Conservation (phyloP, 129 eudicot genomes). For the Smallanthus sonchifolius region DNA sequence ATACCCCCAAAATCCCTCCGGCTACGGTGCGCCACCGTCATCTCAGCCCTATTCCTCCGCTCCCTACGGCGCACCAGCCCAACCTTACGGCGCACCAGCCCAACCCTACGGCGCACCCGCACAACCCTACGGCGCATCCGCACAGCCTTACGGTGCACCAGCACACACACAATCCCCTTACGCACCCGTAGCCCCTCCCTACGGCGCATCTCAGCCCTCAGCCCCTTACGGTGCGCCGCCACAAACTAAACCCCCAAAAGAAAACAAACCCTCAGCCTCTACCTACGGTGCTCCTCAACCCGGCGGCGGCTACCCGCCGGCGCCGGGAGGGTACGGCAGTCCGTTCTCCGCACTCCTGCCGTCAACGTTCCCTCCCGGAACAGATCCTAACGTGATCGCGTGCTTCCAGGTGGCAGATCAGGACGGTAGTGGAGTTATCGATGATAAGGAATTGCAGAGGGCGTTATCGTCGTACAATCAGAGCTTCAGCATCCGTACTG, state of each 20-base stretch:
- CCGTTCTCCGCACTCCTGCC: constrained; percentile 77
- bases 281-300: constrained; percentile 38
- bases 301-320: constrained; percentile 38
- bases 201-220: constrained; percentile 37
- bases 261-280: constrained; percentile 30
- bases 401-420: constrained; percentile 83
- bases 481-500: constrained; percentile 79
- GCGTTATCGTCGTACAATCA: constrained; percentile 67
- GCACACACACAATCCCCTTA: constrained; percentile 36
- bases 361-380: constrained; percentile 86
- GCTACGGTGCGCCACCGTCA: constrained; percentile 43
- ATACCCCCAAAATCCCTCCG: constrained; percentile 35
- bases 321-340: constrained; percentile 48
- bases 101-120: constrained; percentile 30
- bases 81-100: constrained; percentile 35
- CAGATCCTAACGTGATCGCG: constrained; percentile 79
- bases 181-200: constrained; percentile 32
- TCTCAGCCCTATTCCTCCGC: constrained; percentile 30
- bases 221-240: constrained; percentile 45
- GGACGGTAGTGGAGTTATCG: constrained; percentile 84
- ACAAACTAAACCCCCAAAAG: constrained; percentile 40
- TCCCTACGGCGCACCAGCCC: constrained; percentile 17
- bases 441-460: constrained; percentile 78
- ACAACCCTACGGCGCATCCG: constrained; percentile 37
- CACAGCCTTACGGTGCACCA: constrained; percentile 35